Conservation (phyloP, 2,329 filamentous ascomycete genomes). For the Arthrocladium fulminans region DNA sequence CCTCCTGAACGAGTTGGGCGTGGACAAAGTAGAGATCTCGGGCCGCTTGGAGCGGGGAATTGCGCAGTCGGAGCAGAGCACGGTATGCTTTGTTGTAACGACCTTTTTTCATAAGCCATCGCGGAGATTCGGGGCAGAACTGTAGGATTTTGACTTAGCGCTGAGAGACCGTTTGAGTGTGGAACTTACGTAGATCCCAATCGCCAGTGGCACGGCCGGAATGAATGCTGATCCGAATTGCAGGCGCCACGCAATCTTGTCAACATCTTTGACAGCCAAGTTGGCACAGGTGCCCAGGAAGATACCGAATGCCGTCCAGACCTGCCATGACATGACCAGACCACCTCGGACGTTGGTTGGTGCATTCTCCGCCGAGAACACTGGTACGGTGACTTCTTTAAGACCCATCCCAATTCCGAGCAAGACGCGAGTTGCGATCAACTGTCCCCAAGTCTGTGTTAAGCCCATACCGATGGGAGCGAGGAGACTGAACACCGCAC, state of each 20-base stretch:
- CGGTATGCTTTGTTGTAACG: conserved; percentile 39
- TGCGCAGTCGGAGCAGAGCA: conserved; percentile 42
- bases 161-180: too few species aligned
- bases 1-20: conserved; percentile 48
- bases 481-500: conserved; percentile 54
- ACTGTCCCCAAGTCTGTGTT: conserved; percentile 61
- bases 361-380: conserved; percentile 66
- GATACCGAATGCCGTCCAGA: conserved; percentile 48
- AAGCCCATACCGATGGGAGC: conserved; percentile 52
- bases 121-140: conserved; percentile 51
- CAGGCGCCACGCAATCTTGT: conserved; percentile 54
- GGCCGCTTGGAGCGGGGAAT: conserved; percentile 45
- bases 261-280: conserved; percentile 52
- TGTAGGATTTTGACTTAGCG: too few species aligned
- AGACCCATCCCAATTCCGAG: conserved; percentile 70
- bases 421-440: conserved; percentile 61
- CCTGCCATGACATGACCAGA: conserved; percentile 74
- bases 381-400: conserved; percentile 67
- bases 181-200: conserved; percentile 59
- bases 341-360: conserved; percentile 62
- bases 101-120: conserved; percentile 44
- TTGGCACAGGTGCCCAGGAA: conserved; percentile 60
- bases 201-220: conserved; percentile 52
- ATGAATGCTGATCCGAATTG: conserved; percentile 58
- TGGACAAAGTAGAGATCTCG: conserved; percentile 50